Conservation (phyloP, 2,329 filamentous ascomycete species). For the Aspergillus caelatus region DNA sequence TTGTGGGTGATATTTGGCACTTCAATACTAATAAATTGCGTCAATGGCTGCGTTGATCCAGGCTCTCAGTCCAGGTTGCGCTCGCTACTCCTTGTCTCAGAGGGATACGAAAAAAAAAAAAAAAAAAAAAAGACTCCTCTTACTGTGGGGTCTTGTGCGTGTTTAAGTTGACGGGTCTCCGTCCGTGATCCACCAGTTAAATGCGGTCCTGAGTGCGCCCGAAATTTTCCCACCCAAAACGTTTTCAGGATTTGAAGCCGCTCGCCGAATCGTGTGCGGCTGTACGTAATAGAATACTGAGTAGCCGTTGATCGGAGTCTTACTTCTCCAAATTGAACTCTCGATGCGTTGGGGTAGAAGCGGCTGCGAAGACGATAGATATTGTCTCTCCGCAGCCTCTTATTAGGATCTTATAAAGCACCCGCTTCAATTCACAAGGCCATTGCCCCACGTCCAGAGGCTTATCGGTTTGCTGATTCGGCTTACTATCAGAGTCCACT, state of each 20-base stretch:
- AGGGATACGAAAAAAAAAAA: not conserved
- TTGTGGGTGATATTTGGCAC: not conserved
- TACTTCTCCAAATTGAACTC: slow-evolving; percentile 1
- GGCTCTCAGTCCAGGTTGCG: not conserved
- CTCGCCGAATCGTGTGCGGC: slow-evolving; percentile 1
- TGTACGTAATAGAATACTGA: slow-evolving; percentile 11
- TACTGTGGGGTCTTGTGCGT: not conserved
- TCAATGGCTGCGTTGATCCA: not conserved
- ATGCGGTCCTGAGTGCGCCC: not conserved
- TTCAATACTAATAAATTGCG: not conserved
- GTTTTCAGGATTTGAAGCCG: not conserved
- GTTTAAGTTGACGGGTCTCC: slow-evolving; percentile 1
- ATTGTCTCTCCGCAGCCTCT: not conserved
- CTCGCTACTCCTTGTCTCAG: not conserved
- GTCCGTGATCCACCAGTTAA: not conserved
- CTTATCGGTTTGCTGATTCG: not conserved
- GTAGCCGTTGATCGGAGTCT: slow-evolving; percentile 4
- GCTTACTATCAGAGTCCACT: not conserved
- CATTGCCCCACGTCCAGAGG: slow-evolving; percentile 1
- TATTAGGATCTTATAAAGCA: not conserved
- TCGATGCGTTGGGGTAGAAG: slow-evolving; percentile 2
- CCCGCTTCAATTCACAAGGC: not conserved
- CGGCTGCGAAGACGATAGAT: not conserved
- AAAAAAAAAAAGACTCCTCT: not conserved
- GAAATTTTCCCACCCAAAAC: slow-evolving; percentile 5